These are phyloP conservation scores for Cutaneotrichosporon cyanovorans DNA, from an alignment of 1,284 basidiomycete genomes.

Conservation along the genomic window DNA sequence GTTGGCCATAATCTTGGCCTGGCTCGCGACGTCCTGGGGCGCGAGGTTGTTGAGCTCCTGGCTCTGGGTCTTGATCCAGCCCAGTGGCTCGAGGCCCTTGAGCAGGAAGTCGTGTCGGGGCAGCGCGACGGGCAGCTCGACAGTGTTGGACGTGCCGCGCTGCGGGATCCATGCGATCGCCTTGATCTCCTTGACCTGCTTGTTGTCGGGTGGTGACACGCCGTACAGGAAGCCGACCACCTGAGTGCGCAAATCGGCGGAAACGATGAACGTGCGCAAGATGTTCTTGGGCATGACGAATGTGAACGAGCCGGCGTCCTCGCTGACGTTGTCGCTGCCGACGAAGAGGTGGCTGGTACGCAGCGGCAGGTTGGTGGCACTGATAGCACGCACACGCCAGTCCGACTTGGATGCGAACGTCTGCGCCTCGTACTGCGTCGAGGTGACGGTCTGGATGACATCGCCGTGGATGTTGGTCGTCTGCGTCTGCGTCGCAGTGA, in stretches of 20 bases:
- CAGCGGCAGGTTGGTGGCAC: slow-evolving; percentile 89
- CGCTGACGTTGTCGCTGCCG: slow-evolving; percentile 94
- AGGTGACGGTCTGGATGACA: slow-evolving; percentile 90
- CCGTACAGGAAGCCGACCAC: slow-evolving; percentile 93
- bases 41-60: slow-evolving; percentile 87
- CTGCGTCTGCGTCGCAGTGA: slow-evolving; percentile 94
- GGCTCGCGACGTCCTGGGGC: slow-evolving; percentile 88
- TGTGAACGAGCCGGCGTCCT: slow-evolving; percentile 87
- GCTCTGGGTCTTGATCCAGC: slow-evolving; percentile 95
- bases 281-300: slow-evolving; percentile 98
- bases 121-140: slow-evolving; percentile 77
- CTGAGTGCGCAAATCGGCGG: slow-evolving; percentile 90
- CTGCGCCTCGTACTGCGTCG: slow-evolving; percentile 95
- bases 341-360: slow-evolving; percentile 98
- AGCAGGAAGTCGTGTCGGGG: slow-evolving; percentile 90
- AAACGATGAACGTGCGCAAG: slow-evolving; percentile 86
- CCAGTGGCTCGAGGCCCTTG: slow-evolving; percentile 88
- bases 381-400: slow-evolving; percentile 95
- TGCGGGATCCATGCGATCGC: slow-evolving; percentile 94
- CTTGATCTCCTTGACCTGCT: slow-evolving; percentile 98
- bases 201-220: slow-evolving; percentile 86
- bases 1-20: slow-evolving; percentile 92
- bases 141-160: slow-evolving; percentile 85
- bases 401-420: slow-evolving; percentile 98
- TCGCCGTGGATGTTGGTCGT: slow-evolving; percentile 98